These are phyloP conservation scores for Sanghuangporus sanghuang DNA, from an alignment of 1,284 basidiomycete species.

Conservation along the genomic window DNA sequence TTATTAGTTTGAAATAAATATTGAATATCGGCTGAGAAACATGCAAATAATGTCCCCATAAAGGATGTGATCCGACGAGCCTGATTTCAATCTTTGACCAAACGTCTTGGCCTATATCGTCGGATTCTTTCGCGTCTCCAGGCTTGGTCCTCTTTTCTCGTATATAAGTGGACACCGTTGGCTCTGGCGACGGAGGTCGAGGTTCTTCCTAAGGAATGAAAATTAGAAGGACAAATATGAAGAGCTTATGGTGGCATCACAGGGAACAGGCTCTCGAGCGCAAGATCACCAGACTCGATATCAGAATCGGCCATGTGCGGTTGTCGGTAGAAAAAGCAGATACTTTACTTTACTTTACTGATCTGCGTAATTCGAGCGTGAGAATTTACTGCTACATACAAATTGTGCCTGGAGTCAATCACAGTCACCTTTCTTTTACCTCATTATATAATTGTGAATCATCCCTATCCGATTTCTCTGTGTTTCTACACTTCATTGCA, in stretches of 20 bases:
- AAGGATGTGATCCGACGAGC: conserved; percentile 82
- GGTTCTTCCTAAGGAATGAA: conserved; percentile 2
- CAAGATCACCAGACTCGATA: too few species aligned
- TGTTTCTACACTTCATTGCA: too few species aligned
- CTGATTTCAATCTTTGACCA: conserved; percentile 57
- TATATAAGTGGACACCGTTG: conserved; percentile 4
- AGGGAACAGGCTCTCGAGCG: conserved; percentile 3
- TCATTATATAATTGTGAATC: too few species aligned
- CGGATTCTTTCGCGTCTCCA: not conserved
- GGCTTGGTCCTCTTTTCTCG: not conserved
- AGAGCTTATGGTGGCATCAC: not conserved
- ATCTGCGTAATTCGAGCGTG: too few species aligned
- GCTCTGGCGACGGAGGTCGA: conserved; percentile 6
- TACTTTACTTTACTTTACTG: too few species aligned
- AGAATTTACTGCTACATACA: too few species aligned
- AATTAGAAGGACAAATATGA: not conserved
- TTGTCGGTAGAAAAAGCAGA: too few species aligned
- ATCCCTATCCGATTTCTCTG: too few species aligned
- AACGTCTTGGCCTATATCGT: conserved; percentile 11
- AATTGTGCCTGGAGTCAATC: too few species aligned
- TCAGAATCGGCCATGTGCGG: too few species aligned
- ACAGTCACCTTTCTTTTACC: too few species aligned
- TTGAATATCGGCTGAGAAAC: conserved; percentile 24
- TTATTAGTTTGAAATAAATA: not conserved
- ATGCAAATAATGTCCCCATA: conserved; percentile 90